Conservation (phyloP, 768 basidiomycete species). For the Podaxis sp. region DNA sequence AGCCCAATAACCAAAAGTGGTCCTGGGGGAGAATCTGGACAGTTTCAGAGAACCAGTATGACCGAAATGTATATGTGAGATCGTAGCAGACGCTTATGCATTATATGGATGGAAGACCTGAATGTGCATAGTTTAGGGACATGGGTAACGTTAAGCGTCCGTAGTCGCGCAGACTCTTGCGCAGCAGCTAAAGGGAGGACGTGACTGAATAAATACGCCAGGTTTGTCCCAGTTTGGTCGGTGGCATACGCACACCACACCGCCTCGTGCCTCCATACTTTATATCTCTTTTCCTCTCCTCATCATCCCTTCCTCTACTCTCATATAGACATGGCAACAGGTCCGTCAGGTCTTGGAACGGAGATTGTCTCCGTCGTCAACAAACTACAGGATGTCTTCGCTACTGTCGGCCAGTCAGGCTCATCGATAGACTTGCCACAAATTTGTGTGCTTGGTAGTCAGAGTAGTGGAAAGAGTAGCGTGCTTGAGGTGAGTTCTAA, state of each 20-base stretch:
- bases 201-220: neutral
- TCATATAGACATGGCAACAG: slow-evolving; percentile 43
- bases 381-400: slow-evolving; percentile 91
- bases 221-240: slow-evolving; percentile 15
- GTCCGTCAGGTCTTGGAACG: slow-evolving; percentile 68
- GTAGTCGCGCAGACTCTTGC: neutral
- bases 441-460: slow-evolving; percentile 89
- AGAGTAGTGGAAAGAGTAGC: slow-evolving; percentile 93
- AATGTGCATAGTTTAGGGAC: neutral
- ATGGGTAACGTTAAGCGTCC: neutral
- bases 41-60: too few relatives aligned
- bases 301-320: slow-evolving; percentile 19
- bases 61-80: too few relatives aligned
- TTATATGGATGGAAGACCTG: too few relatives aligned
- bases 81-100: too few relatives aligned
- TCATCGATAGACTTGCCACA: slow-evolving; percentile 87
- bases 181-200: neutral
- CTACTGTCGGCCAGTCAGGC: slow-evolving; percentile 76
- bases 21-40: too few relatives aligned
- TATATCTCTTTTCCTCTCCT: slow-evolving; percentile 18
- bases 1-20: too few relatives aligned
- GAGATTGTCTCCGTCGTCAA: slow-evolving; percentile 83
- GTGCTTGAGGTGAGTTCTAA: slow-evolving; percentile 71
- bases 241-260: slow-evolving; percentile 13
- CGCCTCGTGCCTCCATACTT: slow-evolving; percentile 6